Conservation (phyloP, 192 early-diverging fungal genomes). For the Funneliformis mosseae region DNA sequence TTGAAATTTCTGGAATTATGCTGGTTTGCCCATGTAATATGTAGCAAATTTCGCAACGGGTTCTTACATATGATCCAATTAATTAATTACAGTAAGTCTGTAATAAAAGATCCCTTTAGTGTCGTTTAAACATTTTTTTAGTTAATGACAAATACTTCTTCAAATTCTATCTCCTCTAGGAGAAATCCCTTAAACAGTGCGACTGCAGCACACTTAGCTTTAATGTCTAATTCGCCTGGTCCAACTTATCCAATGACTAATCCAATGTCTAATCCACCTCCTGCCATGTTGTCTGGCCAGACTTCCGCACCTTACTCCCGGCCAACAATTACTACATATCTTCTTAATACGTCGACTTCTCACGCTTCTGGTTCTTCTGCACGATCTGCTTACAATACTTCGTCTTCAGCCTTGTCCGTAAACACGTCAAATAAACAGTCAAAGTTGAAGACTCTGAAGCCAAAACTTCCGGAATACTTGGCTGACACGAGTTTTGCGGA, state of each 20-base stretch:
- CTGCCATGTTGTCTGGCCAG: not conserved
- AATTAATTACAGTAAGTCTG: too few species aligned
- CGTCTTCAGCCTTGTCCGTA: not conserved
- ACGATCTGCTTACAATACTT: not conserved
- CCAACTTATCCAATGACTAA: not conserved
- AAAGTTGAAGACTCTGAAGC: not conserved
- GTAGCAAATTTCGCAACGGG: too few species aligned
- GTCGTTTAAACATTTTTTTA: not conserved
- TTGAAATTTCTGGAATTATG: too few species aligned
- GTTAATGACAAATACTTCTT: constrained; percentile 25
- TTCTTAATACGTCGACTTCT: not conserved
- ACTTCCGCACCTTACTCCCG: not conserved
- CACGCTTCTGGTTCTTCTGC: not conserved
- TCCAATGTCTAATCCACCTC: not conserved
- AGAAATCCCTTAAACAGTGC: constrained; percentile 7
- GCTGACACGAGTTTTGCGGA: constrained; percentile 33
- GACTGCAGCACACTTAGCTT: constrained; percentile 5
- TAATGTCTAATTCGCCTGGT: constrained; percentile 2
- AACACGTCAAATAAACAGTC: constrained; percentile 11
- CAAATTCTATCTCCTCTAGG: constrained; percentile 8
- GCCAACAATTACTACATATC: not conserved
- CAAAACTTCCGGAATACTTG: constrained; percentile 26
- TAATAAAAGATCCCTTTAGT: too few species aligned
- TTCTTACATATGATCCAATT: too few species aligned
- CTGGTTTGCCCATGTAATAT: too few species aligned